phyloP scores from a whole-genome alignment of 306 rosid genomes.

The Cicer bijugum region DNA sequence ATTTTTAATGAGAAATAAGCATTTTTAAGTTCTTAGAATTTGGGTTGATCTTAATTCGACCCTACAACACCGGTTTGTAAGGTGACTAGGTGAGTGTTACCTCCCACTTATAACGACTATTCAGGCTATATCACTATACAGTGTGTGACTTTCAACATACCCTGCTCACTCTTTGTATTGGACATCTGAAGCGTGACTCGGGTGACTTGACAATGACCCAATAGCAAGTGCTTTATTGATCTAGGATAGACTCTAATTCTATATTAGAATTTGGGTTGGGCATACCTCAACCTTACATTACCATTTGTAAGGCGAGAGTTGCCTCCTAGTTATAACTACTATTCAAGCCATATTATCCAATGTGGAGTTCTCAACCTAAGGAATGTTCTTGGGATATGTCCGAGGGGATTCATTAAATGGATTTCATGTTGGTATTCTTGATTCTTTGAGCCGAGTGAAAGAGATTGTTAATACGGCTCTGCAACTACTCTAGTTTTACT shows the following conservation, averaged over 20 bases:
- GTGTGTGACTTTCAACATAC: neutral
- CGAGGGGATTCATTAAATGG: too few relatives aligned
- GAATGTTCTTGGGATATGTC: too few relatives aligned
- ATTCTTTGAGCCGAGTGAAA: conserved; percentile 93
- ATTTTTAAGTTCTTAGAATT: conserved; percentile 7
- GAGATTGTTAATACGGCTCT: conserved; percentile 68
- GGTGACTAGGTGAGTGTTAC: neutral
- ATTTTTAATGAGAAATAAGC: neutral
- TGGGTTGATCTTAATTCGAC: neutral
- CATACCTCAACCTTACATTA: neutral
- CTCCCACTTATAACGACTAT: neutral
- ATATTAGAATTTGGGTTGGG: neutral
- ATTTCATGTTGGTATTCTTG: conserved; percentile 64
- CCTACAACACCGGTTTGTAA: neutral
- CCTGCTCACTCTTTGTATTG: neutral
- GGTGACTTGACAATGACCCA: neutral
- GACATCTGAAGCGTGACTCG: neutral
- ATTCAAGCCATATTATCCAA: neutral
- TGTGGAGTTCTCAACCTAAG: too few relatives aligned
- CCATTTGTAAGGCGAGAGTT: neutral
- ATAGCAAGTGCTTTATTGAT: neutral
- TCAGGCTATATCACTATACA: neutral
- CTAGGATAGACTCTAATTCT: neutral
- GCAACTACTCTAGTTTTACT: conserved; percentile 31
- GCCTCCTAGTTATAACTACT: neutral